These are phyloP conservation scores for Calonectria pauciramosa DNA, from an alignment of 2,329 filamentous ascomycete genomes.

Conservation along the genomic window DNA sequence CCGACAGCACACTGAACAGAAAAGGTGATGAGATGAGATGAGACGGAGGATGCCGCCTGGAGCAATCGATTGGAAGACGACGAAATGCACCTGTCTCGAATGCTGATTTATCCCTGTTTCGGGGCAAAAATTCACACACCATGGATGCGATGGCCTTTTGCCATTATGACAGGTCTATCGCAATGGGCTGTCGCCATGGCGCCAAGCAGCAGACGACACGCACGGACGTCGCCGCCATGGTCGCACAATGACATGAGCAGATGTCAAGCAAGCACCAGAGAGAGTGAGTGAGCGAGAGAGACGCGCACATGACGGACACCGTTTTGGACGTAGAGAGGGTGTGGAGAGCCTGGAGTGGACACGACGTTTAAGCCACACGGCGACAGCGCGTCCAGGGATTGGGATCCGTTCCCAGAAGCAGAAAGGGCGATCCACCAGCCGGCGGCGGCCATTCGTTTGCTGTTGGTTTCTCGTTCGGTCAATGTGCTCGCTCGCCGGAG, in stretches of 20 bases:
- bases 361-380: slow-evolving; percentile 26
- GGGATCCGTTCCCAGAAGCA: slow-evolving; percentile 9
- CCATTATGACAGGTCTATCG: slow-evolving; percentile 38
- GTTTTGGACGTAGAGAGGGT: slow-evolving; percentile 34
- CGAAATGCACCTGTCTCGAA: not conserved
- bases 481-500: not conserved
- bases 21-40: not conserved
- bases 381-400: slow-evolving; percentile 10
- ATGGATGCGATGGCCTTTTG: not conserved
- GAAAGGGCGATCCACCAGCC: not conserved
- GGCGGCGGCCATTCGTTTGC: too few species aligned
- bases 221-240: slow-evolving; percentile 45
- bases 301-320: slow-evolving; percentile 38
- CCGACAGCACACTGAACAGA: not conserved
- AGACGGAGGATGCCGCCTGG: not conserved
- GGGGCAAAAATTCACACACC: not conserved
- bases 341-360: slow-evolving; percentile 29
- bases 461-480: not conserved
- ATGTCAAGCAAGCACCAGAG: slow-evolving; percentile 13
- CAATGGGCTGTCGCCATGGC: slow-evolving; percentile 35
- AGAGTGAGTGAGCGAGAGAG: not conserved
- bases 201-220: slow-evolving; percentile 37
- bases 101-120: not conserved
- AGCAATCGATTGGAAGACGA: not conserved
- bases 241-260: slow-evolving; percentile 27